Evolutionary conservation across 768 basidiomycete species (phyloP).

Genomic region (Amyloporia xantha): DNA sequence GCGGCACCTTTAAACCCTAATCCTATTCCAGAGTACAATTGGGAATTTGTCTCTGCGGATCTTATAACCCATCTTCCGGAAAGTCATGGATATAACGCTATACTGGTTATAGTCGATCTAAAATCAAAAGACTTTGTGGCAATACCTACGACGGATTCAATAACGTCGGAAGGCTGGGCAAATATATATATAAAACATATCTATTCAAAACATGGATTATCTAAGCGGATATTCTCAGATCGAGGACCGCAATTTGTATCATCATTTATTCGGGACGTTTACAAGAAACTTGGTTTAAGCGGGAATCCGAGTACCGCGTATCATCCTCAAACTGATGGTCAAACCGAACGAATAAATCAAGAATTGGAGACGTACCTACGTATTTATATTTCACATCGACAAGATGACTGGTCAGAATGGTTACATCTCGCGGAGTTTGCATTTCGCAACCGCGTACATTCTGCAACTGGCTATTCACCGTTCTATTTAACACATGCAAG

Average conservation of each 20-base stretch:
- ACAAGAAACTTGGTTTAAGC: slow-evolving; percentile 1
- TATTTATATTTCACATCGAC: slow-evolving; percentile 22
- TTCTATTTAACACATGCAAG: slow-evolving; percentile 14
- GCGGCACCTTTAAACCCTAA: slow-evolving; percentile 17
- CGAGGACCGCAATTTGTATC: slow-evolving; percentile 11
- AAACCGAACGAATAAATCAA: slow-evolving; percentile 32
- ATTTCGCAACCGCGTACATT: slow-evolving; percentile 10
- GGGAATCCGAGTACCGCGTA: slow-evolving; percentile 28
- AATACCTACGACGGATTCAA: slow-evolving; percentile 7
- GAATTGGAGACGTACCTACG: slow-evolving; percentile 32
- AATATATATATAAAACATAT: slow-evolving; percentile 7
- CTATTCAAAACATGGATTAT: slow-evolving; percentile 11
- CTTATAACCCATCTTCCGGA: slow-evolving; percentile 17
- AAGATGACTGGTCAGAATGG: slow-evolving; percentile 35
- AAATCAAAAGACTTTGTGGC: slow-evolving; percentile 5
- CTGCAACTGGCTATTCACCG: slow-evolving; percentile 20
- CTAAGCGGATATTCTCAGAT: slow-evolving; percentile 13
- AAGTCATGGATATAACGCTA: slow-evolving; percentile 15
- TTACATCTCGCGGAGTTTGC: slow-evolving; percentile 34
- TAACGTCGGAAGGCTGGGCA: slow-evolving; percentile 6
- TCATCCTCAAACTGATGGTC: slow-evolving; percentile 37
- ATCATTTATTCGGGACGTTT: not conserved
- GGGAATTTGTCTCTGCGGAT: slow-evolving; percentile 10
- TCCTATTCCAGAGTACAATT: slow-evolving; percentile 9
- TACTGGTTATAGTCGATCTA: slow-evolving; percentile 10